Conservation (phyloP, 2,329 filamentous ascomycete genomes). For the Pestalotiopsis sp. region DNA sequence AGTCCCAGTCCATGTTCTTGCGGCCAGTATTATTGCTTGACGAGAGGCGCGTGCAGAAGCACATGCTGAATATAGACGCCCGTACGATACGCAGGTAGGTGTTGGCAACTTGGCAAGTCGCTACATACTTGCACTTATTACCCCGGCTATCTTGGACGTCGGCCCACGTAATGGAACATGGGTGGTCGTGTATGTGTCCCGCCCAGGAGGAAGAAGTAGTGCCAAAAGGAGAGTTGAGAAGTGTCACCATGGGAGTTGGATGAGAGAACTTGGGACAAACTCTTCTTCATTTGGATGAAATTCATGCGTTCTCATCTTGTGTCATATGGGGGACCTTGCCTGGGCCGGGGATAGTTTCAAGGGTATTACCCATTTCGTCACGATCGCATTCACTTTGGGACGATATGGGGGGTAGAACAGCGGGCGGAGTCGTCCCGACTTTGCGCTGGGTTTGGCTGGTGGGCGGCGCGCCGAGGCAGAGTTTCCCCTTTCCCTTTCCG, state of each 20-base stretch:
- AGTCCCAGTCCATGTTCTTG: not conserved
- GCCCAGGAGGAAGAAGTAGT: not conserved
- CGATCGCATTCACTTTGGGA: not conserved
- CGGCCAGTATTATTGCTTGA: not conserved
- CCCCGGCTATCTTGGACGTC: not conserved
- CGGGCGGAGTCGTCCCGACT: conserved; percentile 2
- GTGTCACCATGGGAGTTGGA: not conserved
- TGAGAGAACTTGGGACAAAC: not conserved
- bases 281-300: conserved; percentile 10
- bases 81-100: not conserved
- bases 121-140: not conserved
- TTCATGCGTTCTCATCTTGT: conserved; percentile 8
- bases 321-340: not conserved
- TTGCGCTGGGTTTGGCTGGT: not conserved
- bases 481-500: not conserved
- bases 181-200: not conserved
- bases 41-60: not conserved
- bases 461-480: too few species aligned
- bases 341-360: conserved; percentile 3
- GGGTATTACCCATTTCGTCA: conserved; percentile 6
- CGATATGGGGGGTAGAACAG: not conserved
- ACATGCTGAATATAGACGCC: not conserved
- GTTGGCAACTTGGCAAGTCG: not conserved
- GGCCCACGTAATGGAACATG: conserved; percentile 7
- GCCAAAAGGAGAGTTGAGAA: too few species aligned